Evolutionary conservation across 768 basidiomycete species (phyloP), one percentile per base, ranked within the genome.

Genomic region (Auriscalpium vulgare): DNA sequence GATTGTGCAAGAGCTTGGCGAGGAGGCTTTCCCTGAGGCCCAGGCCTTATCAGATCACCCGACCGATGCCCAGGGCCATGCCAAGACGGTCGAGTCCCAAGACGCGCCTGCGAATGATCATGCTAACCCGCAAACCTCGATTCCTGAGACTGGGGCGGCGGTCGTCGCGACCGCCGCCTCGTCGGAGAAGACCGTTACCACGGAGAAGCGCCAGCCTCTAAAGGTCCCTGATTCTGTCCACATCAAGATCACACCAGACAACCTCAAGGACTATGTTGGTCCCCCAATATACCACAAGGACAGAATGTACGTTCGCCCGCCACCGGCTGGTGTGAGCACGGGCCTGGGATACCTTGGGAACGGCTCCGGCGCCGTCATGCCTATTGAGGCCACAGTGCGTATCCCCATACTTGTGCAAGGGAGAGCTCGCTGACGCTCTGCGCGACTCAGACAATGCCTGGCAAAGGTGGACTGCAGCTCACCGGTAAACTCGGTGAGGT

Each of bases 401-500:
- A 16, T 8, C 11, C 29, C n/a, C 51, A 29, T 9, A 11, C 37
- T 21, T 38, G 17, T n/a, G 23, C 38, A 51, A 23, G n/a, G 7
- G n/a, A 48, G 6, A 23, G 1, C 23, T 35, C 23, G 47, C 40
- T 21, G 19, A 29, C 40, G 29, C 40, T 34, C 45, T 35, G 23
- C n/a, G 19, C 4, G 4, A 23, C 40, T 3, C 68, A 94, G 92
- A 85, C 85, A 51, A 98, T 97, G 93, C 95, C 95, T 23, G 97
- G 97, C 2, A 95, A 95, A 68, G 95, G 95, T 11, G 79, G 78
- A 14, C 76, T 99, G 2, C 93, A 94, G 62, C 74, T 98, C 8
- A 98, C 97, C 0, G 97, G 97, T 40, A 98, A 98, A 72, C 85
- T 99, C 4, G 95, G 95, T 46, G 97, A 99, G 64, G 97, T 98